phyloP scores from a whole-genome alignment of 805 yeast genomes.

The Saccharomycopsis fodiens region DNA sequence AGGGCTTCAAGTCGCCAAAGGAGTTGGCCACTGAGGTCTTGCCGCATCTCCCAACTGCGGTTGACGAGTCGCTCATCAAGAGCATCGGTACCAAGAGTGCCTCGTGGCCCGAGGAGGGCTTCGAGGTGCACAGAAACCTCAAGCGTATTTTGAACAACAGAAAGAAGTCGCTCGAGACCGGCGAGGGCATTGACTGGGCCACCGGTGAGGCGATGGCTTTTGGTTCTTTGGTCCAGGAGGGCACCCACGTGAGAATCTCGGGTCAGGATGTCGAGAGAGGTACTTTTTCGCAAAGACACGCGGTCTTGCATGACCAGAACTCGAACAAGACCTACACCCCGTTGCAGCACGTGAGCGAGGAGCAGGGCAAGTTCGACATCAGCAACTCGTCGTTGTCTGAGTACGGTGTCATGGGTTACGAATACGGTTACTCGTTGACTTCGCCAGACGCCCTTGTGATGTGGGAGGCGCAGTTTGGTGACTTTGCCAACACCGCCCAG shows the following conservation, averaged over 20 bases:
- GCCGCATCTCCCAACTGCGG: conserved; percentile 95
- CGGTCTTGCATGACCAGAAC: conserved; percentile 93
- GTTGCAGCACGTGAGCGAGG: conserved; percentile 66
- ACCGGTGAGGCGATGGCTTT: conserved; percentile 99
- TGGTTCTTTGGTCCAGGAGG: conserved; percentile 87
- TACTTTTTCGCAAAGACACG: conserved; percentile 99
- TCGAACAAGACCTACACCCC: conserved; percentile 82
- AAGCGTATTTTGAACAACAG: conserved; percentile 88
- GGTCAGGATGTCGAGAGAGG: conserved; percentile 99
- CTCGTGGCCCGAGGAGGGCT: conserved; percentile 73
- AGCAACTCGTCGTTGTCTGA: conserved; percentile 95
- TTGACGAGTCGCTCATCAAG: conserved; percentile 61
- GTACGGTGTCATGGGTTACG: conserved; percentile 99
- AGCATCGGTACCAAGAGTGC: conserved; percentile 74
- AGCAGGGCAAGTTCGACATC: conserved; percentile 81
- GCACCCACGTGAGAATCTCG: conserved; percentile 92
- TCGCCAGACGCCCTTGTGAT: conserved; percentile 94
- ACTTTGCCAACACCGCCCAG: conserved; percentile 98
- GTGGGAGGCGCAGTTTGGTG: conserved; percentile 99
- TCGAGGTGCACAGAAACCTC: conserved; percentile 89
- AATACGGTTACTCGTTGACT: conserved; percentile 96
- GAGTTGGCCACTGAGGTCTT: conserved; percentile 92
- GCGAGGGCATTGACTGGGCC: conserved; percentile 97
- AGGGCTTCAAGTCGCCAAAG: conserved; percentile 94
- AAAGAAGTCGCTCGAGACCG: conserved; percentile 77